phyloP scores from a whole-genome alignment of 2,329 filamentous ascomycete species.

The Emericellopsis atlantica region DNA sequence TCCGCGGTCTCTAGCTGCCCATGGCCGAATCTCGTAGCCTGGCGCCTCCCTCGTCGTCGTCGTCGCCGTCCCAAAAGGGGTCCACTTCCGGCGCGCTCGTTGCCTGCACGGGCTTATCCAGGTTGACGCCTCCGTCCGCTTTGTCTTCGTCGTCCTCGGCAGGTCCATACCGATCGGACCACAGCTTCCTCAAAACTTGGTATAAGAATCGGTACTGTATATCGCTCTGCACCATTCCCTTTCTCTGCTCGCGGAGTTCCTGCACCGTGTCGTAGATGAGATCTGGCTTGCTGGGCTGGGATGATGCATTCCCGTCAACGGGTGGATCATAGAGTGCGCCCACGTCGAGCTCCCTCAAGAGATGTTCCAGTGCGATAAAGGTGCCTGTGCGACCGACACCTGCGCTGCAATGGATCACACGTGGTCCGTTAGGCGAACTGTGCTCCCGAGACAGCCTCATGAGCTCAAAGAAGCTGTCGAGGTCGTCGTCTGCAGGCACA shows the following conservation, averaged over 20 bases:
- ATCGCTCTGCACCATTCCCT: slow-evolving; percentile 91
- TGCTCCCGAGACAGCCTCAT: slow-evolving; percentile 52
- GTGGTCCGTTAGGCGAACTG: slow-evolving; percentile 46
- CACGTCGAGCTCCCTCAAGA: slow-evolving; percentile 68
- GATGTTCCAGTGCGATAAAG: slow-evolving; percentile 90
- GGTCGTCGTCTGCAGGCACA: slow-evolving; percentile 58
- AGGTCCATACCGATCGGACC: slow-evolving; percentile 50
- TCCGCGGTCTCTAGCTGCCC: slow-evolving; percentile 4
- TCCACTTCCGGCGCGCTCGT: background rate
- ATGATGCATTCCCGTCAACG: slow-evolving; percentile 7
- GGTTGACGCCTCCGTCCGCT: slow-evolving; percentile 1
- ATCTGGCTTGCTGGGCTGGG: slow-evolving; percentile 29
- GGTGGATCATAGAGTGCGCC: slow-evolving; percentile 45
- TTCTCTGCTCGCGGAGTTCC: slow-evolving; percentile 69
- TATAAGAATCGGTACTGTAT: slow-evolving; percentile 81
- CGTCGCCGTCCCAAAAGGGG: slow-evolving; percentile 1
- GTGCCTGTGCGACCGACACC: slow-evolving; percentile 91
- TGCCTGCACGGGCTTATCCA: background rate
- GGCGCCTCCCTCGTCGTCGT: slow-evolving; percentile 3
- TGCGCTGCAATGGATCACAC: slow-evolving; percentile 79
- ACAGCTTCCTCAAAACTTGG: slow-evolving; percentile 64
- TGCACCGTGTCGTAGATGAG: slow-evolving; percentile 72
- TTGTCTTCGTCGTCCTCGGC: slow-evolving; percentile 7
- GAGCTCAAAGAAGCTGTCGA: slow-evolving; percentile 55
- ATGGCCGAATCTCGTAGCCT: background rate